Evolutionary conservation across 179 eudicot genomes (phyloP), one percentile per base, ranked within the genome.

Genomic region (Silene vulgaris): DNA sequence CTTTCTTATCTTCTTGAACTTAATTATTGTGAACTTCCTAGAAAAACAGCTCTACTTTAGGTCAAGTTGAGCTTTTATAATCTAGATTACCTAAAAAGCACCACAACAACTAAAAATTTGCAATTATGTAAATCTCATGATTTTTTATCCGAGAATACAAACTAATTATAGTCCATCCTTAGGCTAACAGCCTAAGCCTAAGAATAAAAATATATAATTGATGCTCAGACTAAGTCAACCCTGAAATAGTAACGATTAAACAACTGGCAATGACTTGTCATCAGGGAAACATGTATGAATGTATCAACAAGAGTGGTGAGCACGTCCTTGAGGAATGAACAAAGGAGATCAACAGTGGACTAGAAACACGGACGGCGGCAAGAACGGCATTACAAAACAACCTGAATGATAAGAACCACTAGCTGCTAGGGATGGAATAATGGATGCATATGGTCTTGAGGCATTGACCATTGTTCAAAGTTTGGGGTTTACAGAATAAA

Each of bases 241-340:
- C 21, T 23, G 60, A 50, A 65, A 72, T 65, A 73, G 23, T 29
- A 72, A 32, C 13, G 6, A 13, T 54, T 54, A 19, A 37, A 35
- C 52, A 72, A 69, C 74, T 74, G 74, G 63, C 69, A 48, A 66
- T 75, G 82, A 76, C 74, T 65, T 28, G 56, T 59, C 74, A 40
- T 57, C 74, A 76, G n/a, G 29, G 50, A 75, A 74, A 70, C 75
- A 75, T 35, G 65, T 4, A 57, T 37, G 28, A n/a, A 54, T 54
- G 59, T 52, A 52, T 52, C 72, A 80, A 80, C 64, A 66, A 65
- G 66, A 72, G 30, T 72, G 79, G 82, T 14, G 70, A 70, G 40
- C 79, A 80, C 62, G 74, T 80, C 66, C 73, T 52, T 0, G 17
- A 52, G 4, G n/a, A 14, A 13, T 54, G 3, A 4, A 54, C 26